Base-by-base conservation (phyloP, 768 basidiomycete genomes). In the Pisolithus orientalis region DNA sequence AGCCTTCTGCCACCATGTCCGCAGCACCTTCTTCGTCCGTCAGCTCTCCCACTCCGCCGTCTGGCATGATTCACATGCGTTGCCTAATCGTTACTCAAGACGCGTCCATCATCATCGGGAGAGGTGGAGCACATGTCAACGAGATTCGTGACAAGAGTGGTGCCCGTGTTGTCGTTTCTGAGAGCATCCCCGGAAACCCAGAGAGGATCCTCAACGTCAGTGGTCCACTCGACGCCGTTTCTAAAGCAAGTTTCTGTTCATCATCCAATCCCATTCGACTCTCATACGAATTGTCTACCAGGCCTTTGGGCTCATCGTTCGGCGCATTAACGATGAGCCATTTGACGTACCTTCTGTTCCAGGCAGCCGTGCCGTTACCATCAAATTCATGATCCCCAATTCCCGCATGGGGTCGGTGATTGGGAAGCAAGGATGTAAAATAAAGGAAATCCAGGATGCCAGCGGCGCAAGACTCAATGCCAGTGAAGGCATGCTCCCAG, bases 341-440 rank as follows among this genome's bases (percentile, higher is more conserved):
- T 98, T 96, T 70, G 96, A 97, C 62, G 87, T 90, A 43, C 92
- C 96, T 21, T 98, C 95, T 34, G 91, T 98, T 5, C 96, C 96
- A 44, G 96, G 96, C 53, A 96, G 94, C 64, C 84, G 94, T 54
- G 95, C 96, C 28, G 96, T 99, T 50, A 98, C 96, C 29, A 98
- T 99, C 78, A 97, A 98, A 70, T 98, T 93, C 66, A 97, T 98
- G 88, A 96, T 98, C 52, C 95, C 95, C 57, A 97, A 98, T 71
- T 94, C 93, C 9, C 88, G 95, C 53, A 98, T 98, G 95, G 95
- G 95, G 39, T 96, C 94, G 16, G 93, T 97, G 54, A 99, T 99
- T 63, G 96, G 96, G 52, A 98, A 96, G 69, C 90, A 87, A 57
- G 96, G 96, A 31, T 86, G 87, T 37, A 99, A 99, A 71, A 99